Conservation (phyloP, 2,329 filamentous ascomycete species). For the Fusarium coicis region DNA sequence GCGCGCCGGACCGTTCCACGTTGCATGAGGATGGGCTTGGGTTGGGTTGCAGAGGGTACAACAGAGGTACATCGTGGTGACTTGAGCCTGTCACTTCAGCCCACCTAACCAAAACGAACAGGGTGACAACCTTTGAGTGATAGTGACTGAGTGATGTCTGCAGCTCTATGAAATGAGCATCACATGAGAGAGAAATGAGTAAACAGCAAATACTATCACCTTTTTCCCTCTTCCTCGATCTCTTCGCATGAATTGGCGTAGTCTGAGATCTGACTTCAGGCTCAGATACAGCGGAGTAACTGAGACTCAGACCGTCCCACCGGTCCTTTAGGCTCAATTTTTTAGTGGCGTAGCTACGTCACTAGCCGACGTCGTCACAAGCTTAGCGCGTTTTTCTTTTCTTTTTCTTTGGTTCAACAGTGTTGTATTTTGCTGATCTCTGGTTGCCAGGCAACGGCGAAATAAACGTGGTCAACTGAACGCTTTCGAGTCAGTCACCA, state of each 20-base stretch:
- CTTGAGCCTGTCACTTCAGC: constrained; percentile 11
- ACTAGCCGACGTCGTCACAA: constrained; percentile 39
- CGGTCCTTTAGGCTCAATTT: not conserved
- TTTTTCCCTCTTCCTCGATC: not conserved
- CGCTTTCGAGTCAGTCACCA: constrained; percentile 18
- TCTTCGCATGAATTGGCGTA: not conserved
- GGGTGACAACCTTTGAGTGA: not conserved
- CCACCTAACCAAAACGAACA: not conserved
- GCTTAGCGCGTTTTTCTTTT: constrained; percentile 26
- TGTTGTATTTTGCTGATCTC: constrained; percentile 2
- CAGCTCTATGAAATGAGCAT: not conserved
- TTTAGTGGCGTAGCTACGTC: constrained; percentile 40
- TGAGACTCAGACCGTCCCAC: not conserved
- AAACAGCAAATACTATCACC: not conserved
- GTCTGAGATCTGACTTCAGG: constrained; percentile 6
- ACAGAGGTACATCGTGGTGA: constrained; percentile 14
- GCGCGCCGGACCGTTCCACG: constrained; percentile 35
- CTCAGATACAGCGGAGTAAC: constrained; percentile 15
- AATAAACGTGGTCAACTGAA: constrained; percentile 8
- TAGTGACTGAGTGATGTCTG: not conserved
- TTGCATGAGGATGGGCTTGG: constrained; percentile 24
- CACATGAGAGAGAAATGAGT: not conserved
- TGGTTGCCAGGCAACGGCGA: constrained; percentile 40
- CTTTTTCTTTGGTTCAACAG: not conserved
- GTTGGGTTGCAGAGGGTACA: constrained; percentile 21